Evolutionary conservation across 1,284 basidiomycete species (phyloP), one percentile per base, ranked within the genome.

Genomic region (Pseudozyma sp.): DNA sequence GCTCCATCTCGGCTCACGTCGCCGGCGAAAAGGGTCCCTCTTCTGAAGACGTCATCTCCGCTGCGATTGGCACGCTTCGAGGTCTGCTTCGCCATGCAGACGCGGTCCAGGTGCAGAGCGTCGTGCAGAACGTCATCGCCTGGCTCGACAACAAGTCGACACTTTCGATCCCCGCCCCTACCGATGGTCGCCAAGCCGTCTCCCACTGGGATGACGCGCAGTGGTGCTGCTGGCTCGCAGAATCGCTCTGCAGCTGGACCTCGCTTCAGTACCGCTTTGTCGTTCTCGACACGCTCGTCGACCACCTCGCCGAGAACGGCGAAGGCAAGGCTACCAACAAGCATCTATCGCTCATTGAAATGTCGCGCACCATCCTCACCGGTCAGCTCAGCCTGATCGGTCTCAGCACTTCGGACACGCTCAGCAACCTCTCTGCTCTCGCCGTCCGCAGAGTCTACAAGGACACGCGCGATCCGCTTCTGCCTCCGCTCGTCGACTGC

Each of bases 181-280:
- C 49, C 33, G 66, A 74, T 24, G 62, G 64, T 7, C 63, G 72
- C 16, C 60, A 64, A 31, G 16, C 39, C 19, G 54, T 43, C 14
- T 65, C 68, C 34, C 89, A 89, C 16, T 98, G 95, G 95, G 83
- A 83, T n/a, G 88, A 91, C 68, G 80, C 88, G 1, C 88, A 90
- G 14, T 90, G 92, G 82, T 93, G 90, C 81, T 89, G 90, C 69
- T 97, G 94, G 94, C 87, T 96, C 49, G 89, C 90, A 17, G 88
- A 90, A 60, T 90, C 89, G 70, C 87, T 90, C 7, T 90, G 91
- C 31, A 90, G 92, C 73, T 96, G 93, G 91, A 89, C 93, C 8
- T 92, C 92, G 77, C 92, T 95, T 66, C 94, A 96, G 82, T 96
- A 96, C 84, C 92, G 95, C 35, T 94, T 93, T 81, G 90, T 92